phyloP scores from a whole-genome alignment of 2,329 filamentous ascomycete genomes.

The Colletotrichum liriopes region DNA sequence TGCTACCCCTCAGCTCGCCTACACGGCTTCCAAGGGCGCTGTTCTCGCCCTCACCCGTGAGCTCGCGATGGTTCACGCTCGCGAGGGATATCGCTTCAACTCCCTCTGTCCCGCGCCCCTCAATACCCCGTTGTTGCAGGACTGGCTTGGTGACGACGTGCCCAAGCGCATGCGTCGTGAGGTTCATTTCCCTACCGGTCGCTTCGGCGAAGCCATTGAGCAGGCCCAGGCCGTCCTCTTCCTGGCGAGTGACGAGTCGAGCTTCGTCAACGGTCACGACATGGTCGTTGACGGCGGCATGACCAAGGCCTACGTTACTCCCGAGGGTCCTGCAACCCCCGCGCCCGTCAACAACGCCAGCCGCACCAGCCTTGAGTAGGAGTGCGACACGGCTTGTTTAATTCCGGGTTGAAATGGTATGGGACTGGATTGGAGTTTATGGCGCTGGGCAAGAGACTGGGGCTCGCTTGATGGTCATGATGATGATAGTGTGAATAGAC shows the following conservation, averaged over 20 bases:
- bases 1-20: constrained; percentile 90
- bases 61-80: constrained; percentile 91
- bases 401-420: constrained; percentile 9
- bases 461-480: constrained; percentile 26
- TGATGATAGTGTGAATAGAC: constrained; percentile 38
- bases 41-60: constrained; percentile 92
- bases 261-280: constrained; percentile 91
- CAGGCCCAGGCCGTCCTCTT: constrained; percentile 93
- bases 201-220: constrained; percentile 95
- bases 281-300: constrained; percentile 97
- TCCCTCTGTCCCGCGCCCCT: constrained; percentile 90
- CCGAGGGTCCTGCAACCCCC: constrained; percentile 70
- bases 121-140: constrained; percentile 92
- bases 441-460: constrained; percentile 30
- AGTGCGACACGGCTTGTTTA: not conserved
- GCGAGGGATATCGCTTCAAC: constrained; percentile 93
- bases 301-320: constrained; percentile 89
- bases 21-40: constrained; percentile 94
- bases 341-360: constrained; percentile 74
- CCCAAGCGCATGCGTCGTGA: constrained; percentile 87
- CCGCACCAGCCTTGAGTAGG: constrained; percentile 33
- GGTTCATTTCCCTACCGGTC: constrained; percentile 89
- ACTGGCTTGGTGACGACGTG: constrained; percentile 91
- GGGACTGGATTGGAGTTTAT: constrained; percentile 38
- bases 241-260: constrained; percentile 88